Percentiles rank a stretch among this genome's conserved stretches.
phyloP scores from a whole-genome alignment of 768 basidiomycete species.

The Trametes villosa region DNA sequence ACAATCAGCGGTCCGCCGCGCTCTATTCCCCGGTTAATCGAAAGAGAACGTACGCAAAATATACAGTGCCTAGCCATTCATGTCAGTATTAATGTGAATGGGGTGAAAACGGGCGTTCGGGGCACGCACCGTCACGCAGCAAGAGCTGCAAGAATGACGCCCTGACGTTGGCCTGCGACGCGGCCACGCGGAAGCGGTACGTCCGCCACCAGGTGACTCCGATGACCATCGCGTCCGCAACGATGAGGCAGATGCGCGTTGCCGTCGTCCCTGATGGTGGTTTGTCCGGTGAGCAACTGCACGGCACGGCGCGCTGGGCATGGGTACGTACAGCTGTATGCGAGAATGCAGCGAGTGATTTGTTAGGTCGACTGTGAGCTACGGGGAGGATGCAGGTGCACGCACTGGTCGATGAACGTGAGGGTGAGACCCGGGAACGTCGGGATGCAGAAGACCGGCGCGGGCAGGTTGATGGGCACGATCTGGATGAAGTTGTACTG shows the following conservation, averaged over 20 bases:
- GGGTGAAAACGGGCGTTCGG: not conserved
- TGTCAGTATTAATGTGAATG: not conserved
- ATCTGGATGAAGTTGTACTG: conserved; percentile 2
- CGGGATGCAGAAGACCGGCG: conserved; percentile 4
- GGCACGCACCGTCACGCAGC: conserved; percentile 18
- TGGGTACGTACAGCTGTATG: too few species aligned
- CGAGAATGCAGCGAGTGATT: too few species aligned
- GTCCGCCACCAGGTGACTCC: conserved; percentile 17
- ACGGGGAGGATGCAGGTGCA: too few species aligned
- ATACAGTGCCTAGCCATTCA: conserved; percentile 5
- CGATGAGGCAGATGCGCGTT: conserved; percentile 14
- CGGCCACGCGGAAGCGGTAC: conserved; percentile 10
- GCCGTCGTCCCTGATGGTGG: not conserved
- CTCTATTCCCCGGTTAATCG: too few species aligned
- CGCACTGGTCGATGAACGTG: conserved; percentile 4
- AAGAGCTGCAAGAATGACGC: conserved; percentile 5
- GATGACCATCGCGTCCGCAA: conserved; percentile 11
- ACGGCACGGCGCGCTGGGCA: too few species aligned
- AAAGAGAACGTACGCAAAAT: conserved; percentile 8
- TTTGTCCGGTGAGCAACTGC: not conserved
- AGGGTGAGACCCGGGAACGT: not conserved
- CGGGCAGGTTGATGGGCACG: conserved; percentile 1
- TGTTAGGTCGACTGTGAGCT: too few species aligned
- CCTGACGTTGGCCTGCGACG: conserved; percentile 9
- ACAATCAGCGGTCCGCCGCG: not conserved